A percentile compares a stretch with the other conserved stretches of the same genome.
Evolutionary conservation across 768 basidiomycete genomes (phyloP).

Genomic region (Russula foetens): DNA sequence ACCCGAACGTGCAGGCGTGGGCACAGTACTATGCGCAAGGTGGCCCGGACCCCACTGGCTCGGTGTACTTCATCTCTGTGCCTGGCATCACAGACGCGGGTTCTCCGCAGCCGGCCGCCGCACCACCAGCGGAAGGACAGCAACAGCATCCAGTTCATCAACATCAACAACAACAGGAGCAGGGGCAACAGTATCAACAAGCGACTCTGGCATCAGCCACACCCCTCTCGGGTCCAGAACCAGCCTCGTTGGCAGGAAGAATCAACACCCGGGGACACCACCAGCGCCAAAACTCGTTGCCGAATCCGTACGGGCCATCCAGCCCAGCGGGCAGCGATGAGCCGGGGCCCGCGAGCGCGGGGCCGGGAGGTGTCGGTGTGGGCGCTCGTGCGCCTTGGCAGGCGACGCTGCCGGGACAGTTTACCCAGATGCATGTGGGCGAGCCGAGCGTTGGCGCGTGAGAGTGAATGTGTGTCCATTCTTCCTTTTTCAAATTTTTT

Average conservation of each 20-base stretch:
- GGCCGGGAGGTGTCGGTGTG: not conserved
- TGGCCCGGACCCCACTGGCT: slow-evolving; percentile 62
- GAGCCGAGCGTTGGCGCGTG: slow-evolving; percentile 16
- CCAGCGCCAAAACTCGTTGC: slow-evolving; percentile 10
- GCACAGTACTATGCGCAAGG: slow-evolving; percentile 80
- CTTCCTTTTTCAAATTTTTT: no score
- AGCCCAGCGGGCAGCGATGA: no score
- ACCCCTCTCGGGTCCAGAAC: not conserved
- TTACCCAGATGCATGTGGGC: slow-evolving; percentile 19
- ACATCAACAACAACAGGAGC: not conserved
- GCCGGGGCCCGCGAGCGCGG: not conserved
- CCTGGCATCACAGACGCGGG: slow-evolving; percentile 56
- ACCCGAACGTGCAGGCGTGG: slow-evolving; percentile 82
- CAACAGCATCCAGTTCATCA: no score
- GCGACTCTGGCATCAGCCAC: no score
- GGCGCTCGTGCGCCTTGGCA: slow-evolving; percentile 10
- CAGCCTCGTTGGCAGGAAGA: not conserved
- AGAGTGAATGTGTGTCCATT: not conserved
- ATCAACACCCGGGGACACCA: not conserved
- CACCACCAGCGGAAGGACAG: not conserved
- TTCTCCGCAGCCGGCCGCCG: not conserved
- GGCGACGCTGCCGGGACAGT: slow-evolving; percentile 4
- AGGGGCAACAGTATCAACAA: slow-evolving; percentile 4
- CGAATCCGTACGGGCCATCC: slow-evolving; percentile 10
- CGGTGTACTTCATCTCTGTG: slow-evolving; percentile 74